phyloP scores from a whole-genome alignment of 2,329 filamentous ascomycete species.

The Aureobasidium sp. region DNA sequence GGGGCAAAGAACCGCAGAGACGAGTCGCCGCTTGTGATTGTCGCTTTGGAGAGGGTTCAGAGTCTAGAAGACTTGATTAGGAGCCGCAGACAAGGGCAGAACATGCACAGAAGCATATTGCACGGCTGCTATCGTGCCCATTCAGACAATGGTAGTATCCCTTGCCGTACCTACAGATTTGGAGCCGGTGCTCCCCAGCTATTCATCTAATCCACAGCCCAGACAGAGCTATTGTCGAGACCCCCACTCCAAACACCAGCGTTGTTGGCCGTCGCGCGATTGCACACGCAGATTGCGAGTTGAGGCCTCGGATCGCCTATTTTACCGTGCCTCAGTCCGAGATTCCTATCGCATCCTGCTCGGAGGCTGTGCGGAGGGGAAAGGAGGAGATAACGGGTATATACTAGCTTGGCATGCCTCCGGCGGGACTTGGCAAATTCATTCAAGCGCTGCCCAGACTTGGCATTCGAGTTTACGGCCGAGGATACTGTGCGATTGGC shows the following conservation, averaged over 20 bases:
- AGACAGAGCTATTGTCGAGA: not conserved
- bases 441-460: not conserved
- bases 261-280: not conserved
- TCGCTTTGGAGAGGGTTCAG: no score
- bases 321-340: not conserved
- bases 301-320: not conserved
- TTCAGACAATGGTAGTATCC: no score
- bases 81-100: no score
- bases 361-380: not conserved
- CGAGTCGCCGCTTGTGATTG: no score
- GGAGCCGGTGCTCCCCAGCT: no score
- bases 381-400: not conserved
- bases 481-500: no score
- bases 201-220: not conserved
- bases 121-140: no score
- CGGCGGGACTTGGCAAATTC: not conserved
- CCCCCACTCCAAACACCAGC: not conserved
- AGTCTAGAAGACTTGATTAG: no score
- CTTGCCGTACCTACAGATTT: no score
- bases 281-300: not conserved
- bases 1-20: not conserved
- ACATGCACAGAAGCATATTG: no score
- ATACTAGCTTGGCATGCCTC: not conserved
- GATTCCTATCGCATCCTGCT: not conserved
- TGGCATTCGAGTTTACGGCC: not conserved